These are phyloP conservation scores for Phytophthora kernoviae DNA, from an alignment of 352 stramenopile species.

Conservation along the genomic window DNA sequence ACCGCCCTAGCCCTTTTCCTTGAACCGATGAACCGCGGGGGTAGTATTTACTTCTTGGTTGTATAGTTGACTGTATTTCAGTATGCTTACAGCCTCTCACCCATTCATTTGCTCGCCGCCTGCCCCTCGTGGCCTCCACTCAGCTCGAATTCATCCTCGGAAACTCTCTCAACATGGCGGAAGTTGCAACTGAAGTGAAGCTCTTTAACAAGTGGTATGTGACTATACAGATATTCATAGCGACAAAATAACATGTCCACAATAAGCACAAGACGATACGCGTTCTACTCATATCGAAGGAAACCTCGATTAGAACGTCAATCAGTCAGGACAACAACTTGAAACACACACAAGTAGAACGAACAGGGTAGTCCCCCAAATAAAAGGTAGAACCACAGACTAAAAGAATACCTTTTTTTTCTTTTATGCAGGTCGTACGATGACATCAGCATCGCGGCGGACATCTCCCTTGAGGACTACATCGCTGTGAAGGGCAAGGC, in stretches of 20 bases:
- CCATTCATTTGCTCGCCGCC: slow-evolving; percentile 76
- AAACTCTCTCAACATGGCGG: slow-evolving; percentile 92
- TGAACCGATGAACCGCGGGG: too few species aligned
- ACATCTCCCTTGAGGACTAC: slow-evolving; percentile 99
- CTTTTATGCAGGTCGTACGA: slow-evolving; percentile 93
- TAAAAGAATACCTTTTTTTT: slow-evolving; percentile 31
- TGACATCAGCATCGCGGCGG: slow-evolving; percentile 97
- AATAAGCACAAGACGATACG: too few species aligned
- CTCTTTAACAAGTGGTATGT: slow-evolving; percentile 95
- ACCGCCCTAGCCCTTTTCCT: too few species aligned
- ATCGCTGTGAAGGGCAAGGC: slow-evolving; percentile 99
- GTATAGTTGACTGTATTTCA: slow-evolving; percentile 68
- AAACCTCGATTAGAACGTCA: too few species aligned
- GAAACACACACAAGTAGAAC: too few species aligned
- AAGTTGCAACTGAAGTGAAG: slow-evolving; percentile 94
- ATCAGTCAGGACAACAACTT: too few species aligned
- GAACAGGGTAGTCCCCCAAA: neutral
- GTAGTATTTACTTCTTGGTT: too few species aligned
- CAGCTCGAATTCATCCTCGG: slow-evolving; percentile 76
- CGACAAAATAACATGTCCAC: too few species aligned
- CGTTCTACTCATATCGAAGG: too few species aligned
- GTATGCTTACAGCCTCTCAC: slow-evolving; percentile 73
- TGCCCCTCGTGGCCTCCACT: slow-evolving; percentile 15
- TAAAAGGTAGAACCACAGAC: slow-evolving; percentile 12
- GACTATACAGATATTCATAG: neutral